Percentiles rank a stretch among this genome's conserved stretches.
These are phyloP conservation scores for Colletotrichum eleusines DNA, from an alignment of 2,329 filamentous ascomycete genomes.

Conservation along the genomic window DNA sequence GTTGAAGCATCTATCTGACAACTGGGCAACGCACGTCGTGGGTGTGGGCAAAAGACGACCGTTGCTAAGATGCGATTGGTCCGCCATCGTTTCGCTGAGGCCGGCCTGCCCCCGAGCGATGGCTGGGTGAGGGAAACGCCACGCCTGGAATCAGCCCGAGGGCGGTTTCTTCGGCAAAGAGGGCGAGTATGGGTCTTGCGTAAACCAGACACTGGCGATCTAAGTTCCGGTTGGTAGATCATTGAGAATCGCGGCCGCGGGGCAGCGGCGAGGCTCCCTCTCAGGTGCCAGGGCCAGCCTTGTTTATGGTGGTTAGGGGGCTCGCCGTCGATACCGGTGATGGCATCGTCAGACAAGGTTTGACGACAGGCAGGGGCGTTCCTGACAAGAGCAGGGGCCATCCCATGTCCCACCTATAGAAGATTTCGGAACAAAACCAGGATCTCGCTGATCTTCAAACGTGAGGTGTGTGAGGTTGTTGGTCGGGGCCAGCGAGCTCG, in stretches of 20 bases:
- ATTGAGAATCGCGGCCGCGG: conserved; percentile 23
- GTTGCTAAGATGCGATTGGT: conserved; percentile 39
- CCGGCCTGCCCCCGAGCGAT: conserved; percentile 28
- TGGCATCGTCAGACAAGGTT: conserved; percentile 30
- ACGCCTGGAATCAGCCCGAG: conserved; percentile 11
- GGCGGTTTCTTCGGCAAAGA: conserved; percentile 30
- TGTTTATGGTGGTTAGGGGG: conserved; percentile 31
- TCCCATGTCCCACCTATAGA: conserved; percentile 6
- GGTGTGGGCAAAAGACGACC: conserved; percentile 5
- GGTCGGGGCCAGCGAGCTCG: conserved; percentile 24
- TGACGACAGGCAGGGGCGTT: conserved; percentile 37
- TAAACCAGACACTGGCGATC: conserved; percentile 31
- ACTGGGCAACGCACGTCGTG: conserved; percentile 17
- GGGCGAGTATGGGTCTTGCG: conserved; percentile 20
- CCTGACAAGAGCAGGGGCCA: conserved; percentile 32
- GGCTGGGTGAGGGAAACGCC: conserved; percentile 27
- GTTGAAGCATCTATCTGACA: conserved; percentile 41
- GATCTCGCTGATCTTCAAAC: conserved; percentile 40
- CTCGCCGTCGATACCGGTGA: conserved; percentile 32
- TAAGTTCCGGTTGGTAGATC: conserved; percentile 38
- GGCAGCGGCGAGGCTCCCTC: conserved; percentile 22
- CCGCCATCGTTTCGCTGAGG: conserved; percentile 31
- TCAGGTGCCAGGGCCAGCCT: conserved; percentile 24
- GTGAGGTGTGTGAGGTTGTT: conserved; percentile 36
- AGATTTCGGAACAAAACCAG: conserved; percentile 35